Percentiles rank a stretch among this genome's conserved stretches.
phyloP scores from a whole-genome alignment of 2,329 filamentous ascomycete species.

The Lachnellula willkommii region DNA sequence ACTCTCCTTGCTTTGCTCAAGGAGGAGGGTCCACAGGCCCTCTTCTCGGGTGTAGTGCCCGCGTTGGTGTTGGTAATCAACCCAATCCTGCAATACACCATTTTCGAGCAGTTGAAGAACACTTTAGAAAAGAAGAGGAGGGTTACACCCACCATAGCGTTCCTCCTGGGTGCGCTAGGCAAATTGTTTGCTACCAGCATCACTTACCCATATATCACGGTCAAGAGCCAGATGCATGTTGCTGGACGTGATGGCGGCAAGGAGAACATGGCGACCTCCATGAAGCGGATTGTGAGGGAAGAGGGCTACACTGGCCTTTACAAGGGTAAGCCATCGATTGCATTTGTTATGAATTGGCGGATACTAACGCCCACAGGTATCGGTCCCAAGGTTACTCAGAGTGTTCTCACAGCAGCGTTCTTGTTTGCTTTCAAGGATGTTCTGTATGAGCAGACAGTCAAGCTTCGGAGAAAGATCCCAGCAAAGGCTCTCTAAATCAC shows the following conservation, averaged over 20 bases:
- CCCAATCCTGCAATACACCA: constrained; percentile 96
- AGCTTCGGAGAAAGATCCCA: constrained; percentile 45
- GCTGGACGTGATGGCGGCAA: constrained; percentile 69
- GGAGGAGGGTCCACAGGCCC: constrained; percentile 75
- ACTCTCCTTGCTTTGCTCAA: constrained; percentile 75
- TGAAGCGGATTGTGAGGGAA: constrained; percentile 74
- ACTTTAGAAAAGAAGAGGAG: constrained; percentile 66
- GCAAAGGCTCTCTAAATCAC: constrained; percentile 17
- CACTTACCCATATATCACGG: constrained; percentile 97
- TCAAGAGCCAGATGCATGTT: constrained; percentile 97
- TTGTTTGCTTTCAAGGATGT: constrained; percentile 98
- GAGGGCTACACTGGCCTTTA: constrained; percentile 93
- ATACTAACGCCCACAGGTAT: constrained; percentile 58
- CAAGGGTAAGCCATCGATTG: constrained; percentile 58
- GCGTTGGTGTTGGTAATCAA: constrained; percentile 94
- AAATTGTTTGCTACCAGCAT: constrained; percentile 91
- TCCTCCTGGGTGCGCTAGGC: constrained; percentile 84
- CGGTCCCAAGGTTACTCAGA: constrained; percentile 93
- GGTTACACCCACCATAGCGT: constrained; percentile 80
- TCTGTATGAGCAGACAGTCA: constrained; percentile 76
- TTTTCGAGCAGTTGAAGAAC: constrained; percentile 98
- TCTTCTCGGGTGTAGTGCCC: constrained; percentile 89
- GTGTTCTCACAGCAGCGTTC: constrained; percentile 91
- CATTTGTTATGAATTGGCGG: neutral
- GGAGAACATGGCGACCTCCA: constrained; percentile 72